Base-by-base conservation (phyloP, 2,329 filamentous ascomycete species). In the Metarhizium sp. region DNA sequence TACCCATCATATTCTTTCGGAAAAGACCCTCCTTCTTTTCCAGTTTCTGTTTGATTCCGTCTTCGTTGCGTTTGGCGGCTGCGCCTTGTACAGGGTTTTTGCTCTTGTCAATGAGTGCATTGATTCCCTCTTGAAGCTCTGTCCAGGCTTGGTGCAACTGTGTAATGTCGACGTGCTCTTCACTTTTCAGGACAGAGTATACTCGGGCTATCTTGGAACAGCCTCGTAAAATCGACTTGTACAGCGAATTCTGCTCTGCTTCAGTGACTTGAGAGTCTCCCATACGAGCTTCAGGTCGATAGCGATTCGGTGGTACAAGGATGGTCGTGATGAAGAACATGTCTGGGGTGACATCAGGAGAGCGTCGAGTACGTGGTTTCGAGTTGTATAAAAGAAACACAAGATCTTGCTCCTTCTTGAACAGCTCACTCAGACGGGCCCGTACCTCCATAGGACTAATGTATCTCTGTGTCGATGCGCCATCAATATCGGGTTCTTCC, bases 1-100 rank as follows among this genome's bases (percentile, higher is more conserved):
- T 99, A 58, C 94, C 94, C 94, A 99, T 99, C 94, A 99, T 97
- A 73, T 99, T 96, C 77, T 96, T 97, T 64, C 94, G 82, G 78
- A 99, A 99, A 34, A 99, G 79, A 61, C 94, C 94, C 67, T 99
- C 95, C 73, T 99, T 99, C 78, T 99, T 99, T 73, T 99, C 94
- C 32, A 99, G 79, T 67, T 92, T 88, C 68, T 99, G 94, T 74
- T 99, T 99, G 74, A 99, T 95, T 63, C 95, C 94, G 60, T 96
- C 92, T 59, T 95, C 89, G 53, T 90, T 87, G 55, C 85, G 80
- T 64, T 87, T 86, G 14, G 85, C 89, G 32, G 90, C 89, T 18
- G 84, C 78, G 52, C 90, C 90, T 60, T 88, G 85, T 3, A 90
- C 78, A 2, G 91, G 89, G 64, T 94, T 95, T 59, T 92, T 86